These are phyloP conservation scores for Thraustochytrium striatum DNA, from an alignment of 352 stramenopile genomes.

Conservation along the genomic window DNA sequence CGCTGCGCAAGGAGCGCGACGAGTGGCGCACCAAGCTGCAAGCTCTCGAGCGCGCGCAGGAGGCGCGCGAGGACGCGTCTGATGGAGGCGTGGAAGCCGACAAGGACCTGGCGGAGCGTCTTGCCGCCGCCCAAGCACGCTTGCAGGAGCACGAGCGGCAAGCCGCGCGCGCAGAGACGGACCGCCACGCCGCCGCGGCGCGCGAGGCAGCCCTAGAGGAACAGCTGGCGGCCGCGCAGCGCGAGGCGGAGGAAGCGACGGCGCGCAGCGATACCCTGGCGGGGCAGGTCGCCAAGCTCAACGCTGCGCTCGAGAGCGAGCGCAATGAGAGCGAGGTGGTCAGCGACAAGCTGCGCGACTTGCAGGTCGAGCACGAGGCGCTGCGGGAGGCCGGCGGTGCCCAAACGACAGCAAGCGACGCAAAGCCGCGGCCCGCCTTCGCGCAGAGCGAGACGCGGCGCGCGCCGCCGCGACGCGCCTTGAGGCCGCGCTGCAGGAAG, in stretches of 20 bases:
- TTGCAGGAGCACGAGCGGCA: neutral
- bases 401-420: neutral
- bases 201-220: neutral
- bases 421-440: neutral
- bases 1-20: neutral
- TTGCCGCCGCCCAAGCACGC: neutral
- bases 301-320: neutral
- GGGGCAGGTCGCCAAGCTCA: constrained; percentile 6
- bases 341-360: neutral
- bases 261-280: neutral
- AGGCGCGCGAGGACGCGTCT: neutral
- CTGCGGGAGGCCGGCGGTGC: neutral
- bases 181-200: neutral
- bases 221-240: neutral
- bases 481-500: neutral
- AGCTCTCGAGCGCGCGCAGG: neutral
- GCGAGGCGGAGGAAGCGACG: neutral
- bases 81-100: neutral
- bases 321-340: neutral
- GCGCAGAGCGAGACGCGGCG: neutral
- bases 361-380: neutral
- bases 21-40: neutral
- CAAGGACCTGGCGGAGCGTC: neutral
- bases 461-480: neutral
- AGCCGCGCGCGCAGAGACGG: neutral